Evolutionary conservation across 2,329 filamentous ascomycete species (phyloP).

Genomic region (Rasamsonia emersonii): DNA sequence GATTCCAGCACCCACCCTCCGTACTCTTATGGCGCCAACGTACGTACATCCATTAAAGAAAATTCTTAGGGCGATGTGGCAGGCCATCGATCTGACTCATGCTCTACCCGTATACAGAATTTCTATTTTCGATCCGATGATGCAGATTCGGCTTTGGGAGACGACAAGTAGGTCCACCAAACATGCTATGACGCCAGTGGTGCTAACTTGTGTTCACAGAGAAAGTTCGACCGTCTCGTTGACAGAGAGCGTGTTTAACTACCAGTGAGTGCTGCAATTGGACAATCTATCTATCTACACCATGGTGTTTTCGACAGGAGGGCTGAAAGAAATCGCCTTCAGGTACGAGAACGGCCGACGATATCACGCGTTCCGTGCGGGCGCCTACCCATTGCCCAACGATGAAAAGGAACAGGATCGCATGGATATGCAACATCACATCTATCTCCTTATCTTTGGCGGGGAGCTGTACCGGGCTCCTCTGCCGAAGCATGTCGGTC

Average conservation of each 20-base stretch:
- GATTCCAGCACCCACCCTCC: too few species aligned
- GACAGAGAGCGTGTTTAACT: constrained; percentile 8
- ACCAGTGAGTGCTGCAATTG: constrained; percentile 3
- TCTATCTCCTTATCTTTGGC: constrained; percentile 7
- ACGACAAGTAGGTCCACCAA: not conserved
- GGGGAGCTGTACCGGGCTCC: constrained; percentile 9
- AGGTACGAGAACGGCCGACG: constrained; percentile 11
- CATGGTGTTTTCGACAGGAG: too few species aligned
- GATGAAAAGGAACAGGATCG: constrained; percentile 17
- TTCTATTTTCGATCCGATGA: too few species aligned
- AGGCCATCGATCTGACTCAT: too few species aligned
- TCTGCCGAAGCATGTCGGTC: constrained; percentile 1
- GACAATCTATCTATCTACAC: too few species aligned
- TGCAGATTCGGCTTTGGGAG: constrained; percentile 7
- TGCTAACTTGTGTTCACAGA: not conserved
- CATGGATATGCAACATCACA: constrained; percentile 13
- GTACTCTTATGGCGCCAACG: too few species aligned
- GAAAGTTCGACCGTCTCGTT: constrained; percentile 7
- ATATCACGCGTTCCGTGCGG: constrained; percentile 15
- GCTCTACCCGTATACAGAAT: too few species aligned
- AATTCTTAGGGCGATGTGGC: too few species aligned
- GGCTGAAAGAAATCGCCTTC: too few species aligned
- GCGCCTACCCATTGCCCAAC: constrained; percentile 14
- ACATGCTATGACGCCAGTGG: not conserved
- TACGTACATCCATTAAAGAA: not conserved